Conservation (phyloP, 345 rosid genomes). For the Iberis pinnata region DNA sequence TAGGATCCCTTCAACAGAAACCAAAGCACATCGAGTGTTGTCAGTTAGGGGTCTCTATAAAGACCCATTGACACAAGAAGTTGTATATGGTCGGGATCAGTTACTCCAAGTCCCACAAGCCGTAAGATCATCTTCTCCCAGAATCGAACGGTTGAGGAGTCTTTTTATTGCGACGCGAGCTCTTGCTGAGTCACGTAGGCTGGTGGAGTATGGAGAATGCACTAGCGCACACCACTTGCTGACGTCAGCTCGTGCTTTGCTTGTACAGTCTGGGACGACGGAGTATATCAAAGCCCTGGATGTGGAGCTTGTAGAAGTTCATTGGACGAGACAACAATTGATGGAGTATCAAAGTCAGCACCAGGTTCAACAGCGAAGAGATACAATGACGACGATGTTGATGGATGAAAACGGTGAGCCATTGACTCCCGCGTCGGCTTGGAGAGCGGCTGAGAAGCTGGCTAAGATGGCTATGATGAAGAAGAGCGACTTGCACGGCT, state of each 20-base stretch:
- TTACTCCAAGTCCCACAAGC: conserved; percentile 39
- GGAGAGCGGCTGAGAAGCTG: conserved; percentile 91
- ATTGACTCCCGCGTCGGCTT: conserved; percentile 75
- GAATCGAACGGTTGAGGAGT: conserved; percentile 48
- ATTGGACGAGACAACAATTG: conserved; percentile 43
- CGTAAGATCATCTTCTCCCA: conserved; percentile 42
- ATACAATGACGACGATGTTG: conserved; percentile 31
- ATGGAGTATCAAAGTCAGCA: conserved; percentile 27
- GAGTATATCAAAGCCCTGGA: conserved; percentile 47
- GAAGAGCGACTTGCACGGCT: conserved; percentile 93
- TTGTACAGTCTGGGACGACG: conserved; percentile 39
- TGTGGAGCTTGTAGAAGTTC: conserved; percentile 58
- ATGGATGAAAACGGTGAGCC: conserved; percentile 75
- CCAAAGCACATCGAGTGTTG: conserved; percentile 40
- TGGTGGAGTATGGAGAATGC: conserved; percentile 47
- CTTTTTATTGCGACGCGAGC: conserved; percentile 61
- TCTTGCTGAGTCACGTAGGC: conserved; percentile 66
- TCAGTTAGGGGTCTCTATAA: conserved; percentile 54
- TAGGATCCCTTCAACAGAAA: conserved; percentile 35
- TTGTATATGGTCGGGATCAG: conserved; percentile 45
- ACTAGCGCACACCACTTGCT: conserved; percentile 60
- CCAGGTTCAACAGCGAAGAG: conserved; percentile 25
- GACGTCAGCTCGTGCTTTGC: conserved; percentile 61
- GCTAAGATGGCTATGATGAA: conserved; percentile 82
- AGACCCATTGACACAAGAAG: conserved; percentile 54